These are phyloP conservation scores for Sonneratia caseolaris DNA, from an alignment of 345 rosid genomes.

Conservation along the genomic window DNA sequence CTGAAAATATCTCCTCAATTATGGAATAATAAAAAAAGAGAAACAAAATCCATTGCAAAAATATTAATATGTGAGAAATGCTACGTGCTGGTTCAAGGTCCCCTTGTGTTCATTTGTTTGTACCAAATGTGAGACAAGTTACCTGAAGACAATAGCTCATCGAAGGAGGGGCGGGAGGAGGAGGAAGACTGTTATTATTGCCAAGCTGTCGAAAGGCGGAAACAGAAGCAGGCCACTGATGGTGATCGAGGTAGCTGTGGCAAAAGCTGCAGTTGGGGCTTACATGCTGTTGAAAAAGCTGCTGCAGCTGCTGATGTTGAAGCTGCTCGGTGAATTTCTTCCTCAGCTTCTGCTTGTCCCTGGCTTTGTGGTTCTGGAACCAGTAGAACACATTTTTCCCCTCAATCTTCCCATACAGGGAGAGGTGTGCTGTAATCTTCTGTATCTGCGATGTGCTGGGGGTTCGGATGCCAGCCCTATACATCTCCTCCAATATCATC, in stretches of 20 bases:
- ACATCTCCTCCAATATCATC: slow-evolving; percentile 86
- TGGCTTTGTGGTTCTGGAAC: slow-evolving; percentile 98
- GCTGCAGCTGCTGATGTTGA: slow-evolving; percentile 34
- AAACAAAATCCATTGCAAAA: too few relatives aligned
- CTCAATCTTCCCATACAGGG: slow-evolving; percentile 65
- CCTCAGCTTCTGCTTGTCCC: slow-evolving; percentile 76
- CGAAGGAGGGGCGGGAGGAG: background rate
- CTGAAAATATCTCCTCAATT: background rate
- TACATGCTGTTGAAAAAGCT: background rate
- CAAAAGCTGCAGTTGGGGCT: background rate
- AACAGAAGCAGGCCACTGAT: slow-evolving; percentile 6
- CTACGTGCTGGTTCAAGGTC: background rate
- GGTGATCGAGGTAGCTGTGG: slow-evolving; percentile 4
- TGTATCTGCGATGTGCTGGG: slow-evolving; percentile 85
- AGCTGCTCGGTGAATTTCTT: slow-evolving; percentile 67
- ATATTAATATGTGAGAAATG: background rate
- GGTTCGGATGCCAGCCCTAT: slow-evolving; percentile 65
- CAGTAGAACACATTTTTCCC: slow-evolving; percentile 95
- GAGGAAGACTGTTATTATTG: slow-evolving; percentile 16
- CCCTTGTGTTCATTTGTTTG: background rate
- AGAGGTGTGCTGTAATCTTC: slow-evolving; percentile 70
- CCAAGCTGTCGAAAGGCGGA: slow-evolving; percentile 17
- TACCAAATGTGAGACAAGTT: background rate
- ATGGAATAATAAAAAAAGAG: background rate
- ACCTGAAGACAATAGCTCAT: slow-evolving; percentile 29